These are phyloP conservation scores for Kwoniella heveanensis DNA, from an alignment of 768 basidiomycete species.

Conservation along the genomic window DNA sequence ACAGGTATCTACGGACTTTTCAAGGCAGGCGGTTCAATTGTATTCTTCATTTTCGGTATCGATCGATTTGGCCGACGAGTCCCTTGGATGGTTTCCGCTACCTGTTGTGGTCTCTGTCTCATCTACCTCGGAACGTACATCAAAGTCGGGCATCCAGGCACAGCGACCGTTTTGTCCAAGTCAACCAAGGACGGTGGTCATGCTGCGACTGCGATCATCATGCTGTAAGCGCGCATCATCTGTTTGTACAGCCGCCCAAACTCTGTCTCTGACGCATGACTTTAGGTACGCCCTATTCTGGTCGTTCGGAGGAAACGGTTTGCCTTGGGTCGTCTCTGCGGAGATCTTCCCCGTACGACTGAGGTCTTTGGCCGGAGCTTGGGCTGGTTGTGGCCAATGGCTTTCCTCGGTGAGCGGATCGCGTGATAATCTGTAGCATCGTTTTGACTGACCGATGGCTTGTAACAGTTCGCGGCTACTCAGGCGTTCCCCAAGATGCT, in stretches of 20 bases:
- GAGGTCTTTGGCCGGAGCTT: constrained; percentile 43
- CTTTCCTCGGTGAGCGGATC: constrained; percentile 18
- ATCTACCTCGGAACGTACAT: constrained; percentile 61
- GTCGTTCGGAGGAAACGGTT: constrained; percentile 58
- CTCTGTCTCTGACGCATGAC: neutral
- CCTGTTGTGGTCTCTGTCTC: constrained; percentile 58
- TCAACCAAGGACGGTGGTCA: constrained; percentile 35
- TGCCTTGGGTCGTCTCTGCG: constrained; percentile 60
- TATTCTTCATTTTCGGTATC: constrained; percentile 57
- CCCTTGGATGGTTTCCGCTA: constrained; percentile 59
- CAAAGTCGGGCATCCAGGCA: constrained; percentile 56
- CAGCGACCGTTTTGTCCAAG: constrained; percentile 11
- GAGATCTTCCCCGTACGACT: constrained; percentile 43
- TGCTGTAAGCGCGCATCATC: constrained; percentile 29
- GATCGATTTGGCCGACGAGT: constrained; percentile 58
- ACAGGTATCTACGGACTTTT: constrained; percentile 63
- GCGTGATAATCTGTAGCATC: too few species aligned
- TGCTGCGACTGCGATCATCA: constrained; percentile 47
- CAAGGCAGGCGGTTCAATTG: constrained; percentile 46
- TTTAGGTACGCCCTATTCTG: constrained; percentile 10
- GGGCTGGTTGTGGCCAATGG: constrained; percentile 37
- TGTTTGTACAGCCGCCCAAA: constrained; percentile 43
- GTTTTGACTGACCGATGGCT: constrained; percentile 16
- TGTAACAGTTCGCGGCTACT: constrained; percentile 47
- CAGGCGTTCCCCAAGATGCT: constrained; percentile 55